Evolutionary conservation across 2,329 filamentous ascomycete genomes (phyloP).

Genomic region (Cordyceps tenuipes): DNA sequence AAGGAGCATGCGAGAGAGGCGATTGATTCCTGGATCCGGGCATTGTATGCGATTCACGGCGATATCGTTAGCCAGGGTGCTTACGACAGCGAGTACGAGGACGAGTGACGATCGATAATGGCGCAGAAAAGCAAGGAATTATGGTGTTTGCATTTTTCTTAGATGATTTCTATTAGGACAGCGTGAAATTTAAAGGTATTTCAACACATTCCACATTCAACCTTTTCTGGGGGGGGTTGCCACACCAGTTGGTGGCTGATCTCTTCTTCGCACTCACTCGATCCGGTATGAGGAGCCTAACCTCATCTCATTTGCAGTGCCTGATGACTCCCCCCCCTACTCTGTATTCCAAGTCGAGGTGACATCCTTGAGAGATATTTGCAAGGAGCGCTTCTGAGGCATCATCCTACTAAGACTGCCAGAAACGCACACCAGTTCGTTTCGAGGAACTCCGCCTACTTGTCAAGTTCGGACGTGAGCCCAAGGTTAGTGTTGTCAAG

Average conservation of each 20-base stretch:
- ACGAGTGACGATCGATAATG: background rate
- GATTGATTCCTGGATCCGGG: constrained; percentile 43
- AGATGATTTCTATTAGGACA: no score
- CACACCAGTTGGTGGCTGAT: no score
- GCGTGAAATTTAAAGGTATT: no score
- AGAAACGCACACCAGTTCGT: background rate
- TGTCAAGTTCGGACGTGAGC: background rate
- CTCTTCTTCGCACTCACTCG: no score
- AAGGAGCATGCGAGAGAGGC: constrained; percentile 24
- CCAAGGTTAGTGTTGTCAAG: background rate
- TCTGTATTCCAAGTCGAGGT: no score
- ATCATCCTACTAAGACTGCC: background rate
- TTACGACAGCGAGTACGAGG: constrained; percentile 22
- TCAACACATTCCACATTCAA: no score
- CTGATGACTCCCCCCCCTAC: no score
- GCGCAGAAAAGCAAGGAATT: background rate
- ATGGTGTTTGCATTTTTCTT: background rate
- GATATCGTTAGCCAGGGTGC: constrained; percentile 19
- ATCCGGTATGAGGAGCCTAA: no score
- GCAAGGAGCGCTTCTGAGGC: background rate
- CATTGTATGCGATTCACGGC: constrained; percentile 39
- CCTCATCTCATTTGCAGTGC: no score
- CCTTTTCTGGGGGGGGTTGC: no score
- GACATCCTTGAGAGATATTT: no score
- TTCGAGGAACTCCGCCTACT: background rate